Percentiles rank a stretch among this genome's conserved stretches.
Evolutionary conservation across 331 rosid species (phyloP).

Genomic region (Pyracantha coccinea): DNA sequence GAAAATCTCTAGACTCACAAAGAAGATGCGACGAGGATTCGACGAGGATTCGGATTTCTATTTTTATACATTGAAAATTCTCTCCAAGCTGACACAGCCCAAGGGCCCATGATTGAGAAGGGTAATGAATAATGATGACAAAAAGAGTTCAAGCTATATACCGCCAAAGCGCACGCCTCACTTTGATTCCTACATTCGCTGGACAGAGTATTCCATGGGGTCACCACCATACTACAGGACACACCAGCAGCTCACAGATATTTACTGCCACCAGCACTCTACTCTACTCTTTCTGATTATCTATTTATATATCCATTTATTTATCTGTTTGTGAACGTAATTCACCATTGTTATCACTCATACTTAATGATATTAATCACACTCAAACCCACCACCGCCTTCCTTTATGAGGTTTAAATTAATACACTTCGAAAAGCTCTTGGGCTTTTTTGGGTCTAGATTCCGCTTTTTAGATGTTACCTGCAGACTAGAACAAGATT

Average conservation of each 20-base stretch:
- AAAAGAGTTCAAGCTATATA: neutral
- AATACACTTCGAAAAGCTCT: neutral
- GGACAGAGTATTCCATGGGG: slow-evolving; percentile 1
- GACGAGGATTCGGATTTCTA: no score
- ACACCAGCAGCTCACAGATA: neutral
- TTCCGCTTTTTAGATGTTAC: neutral
- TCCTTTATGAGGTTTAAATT: neutral
- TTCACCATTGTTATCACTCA: neutral
- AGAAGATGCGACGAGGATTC: accelerated
- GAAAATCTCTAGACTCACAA: accelerated
- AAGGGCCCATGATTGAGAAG: neutral
- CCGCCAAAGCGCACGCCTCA: neutral
- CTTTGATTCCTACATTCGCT: neutral
- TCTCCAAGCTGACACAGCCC: neutral
- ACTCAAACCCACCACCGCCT: neutral
- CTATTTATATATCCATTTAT: neutral
- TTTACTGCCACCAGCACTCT: neutral
- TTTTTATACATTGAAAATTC: no score
- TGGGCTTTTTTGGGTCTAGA: neutral
- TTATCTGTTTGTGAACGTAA: neutral
- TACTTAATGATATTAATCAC: neutral
- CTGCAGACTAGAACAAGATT: neutral
- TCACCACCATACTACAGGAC: neutral
- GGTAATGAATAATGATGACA: no score
- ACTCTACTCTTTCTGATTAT: neutral